phyloP scores from a whole-genome alignment of 495 filamentous ascomycete species.

The Pseudoneurospora amorphoporcata region DNA sequence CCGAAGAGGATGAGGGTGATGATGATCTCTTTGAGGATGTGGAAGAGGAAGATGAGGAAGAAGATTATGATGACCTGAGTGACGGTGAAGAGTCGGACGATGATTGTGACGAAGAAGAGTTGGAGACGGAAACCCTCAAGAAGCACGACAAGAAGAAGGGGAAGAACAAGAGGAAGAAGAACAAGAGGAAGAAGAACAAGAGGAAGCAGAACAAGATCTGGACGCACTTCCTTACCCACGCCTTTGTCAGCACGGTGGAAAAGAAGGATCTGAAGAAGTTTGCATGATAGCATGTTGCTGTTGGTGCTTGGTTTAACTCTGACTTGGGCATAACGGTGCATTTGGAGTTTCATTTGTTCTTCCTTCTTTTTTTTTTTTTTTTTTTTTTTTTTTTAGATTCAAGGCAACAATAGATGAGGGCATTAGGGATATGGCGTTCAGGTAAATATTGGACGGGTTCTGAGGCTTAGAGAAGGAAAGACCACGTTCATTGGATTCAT shows the following conservation, averaged over 20 bases:
- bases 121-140: slow-evolving; percentile 18
- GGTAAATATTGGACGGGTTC: not conserved
- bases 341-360: not conserved
- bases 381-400: not conserved
- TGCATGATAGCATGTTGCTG: not conserved
- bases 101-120: slow-evolving; percentile 8
- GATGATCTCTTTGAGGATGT: not conserved
- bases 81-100: slow-evolving; percentile 1
- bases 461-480: not conserved
- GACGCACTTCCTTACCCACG: slow-evolving; percentile 66
- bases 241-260: slow-evolving; percentile 66
- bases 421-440: not conserved
- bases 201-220: slow-evolving; percentile 50
- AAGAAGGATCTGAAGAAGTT: slow-evolving; percentile 46
- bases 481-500: not conserved
- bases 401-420: not conserved
- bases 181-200: slow-evolving; percentile 34
- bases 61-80: not conserved
- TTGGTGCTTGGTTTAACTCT: not conserved
- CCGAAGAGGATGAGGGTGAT: not conserved
- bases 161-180: slow-evolving; percentile 17
- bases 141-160: slow-evolving; percentile 28
- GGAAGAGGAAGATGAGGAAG: not conserved
- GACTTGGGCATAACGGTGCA: not conserved
- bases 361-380: too few relatives aligned